Base-by-base conservation (phyloP, 495 filamentous ascomycete species). In the Stereocaulon alpinum region DNA sequence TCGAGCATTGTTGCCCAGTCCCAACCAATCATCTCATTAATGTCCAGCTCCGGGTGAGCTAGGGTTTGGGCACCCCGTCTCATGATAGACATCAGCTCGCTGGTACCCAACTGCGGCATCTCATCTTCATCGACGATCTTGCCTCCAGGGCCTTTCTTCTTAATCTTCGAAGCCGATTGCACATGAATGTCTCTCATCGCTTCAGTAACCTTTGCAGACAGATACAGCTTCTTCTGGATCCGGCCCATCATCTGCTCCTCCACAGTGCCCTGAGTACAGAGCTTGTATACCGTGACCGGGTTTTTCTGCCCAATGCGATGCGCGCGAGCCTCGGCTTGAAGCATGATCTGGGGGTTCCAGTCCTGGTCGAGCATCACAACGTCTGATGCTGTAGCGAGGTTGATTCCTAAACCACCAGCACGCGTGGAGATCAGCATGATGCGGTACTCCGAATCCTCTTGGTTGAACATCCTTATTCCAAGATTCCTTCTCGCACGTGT, bases 311-410 rank as follows among this genome's bases (percentile, higher is more conserved):
- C 82, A 41, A 85, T 82, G 0, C 82, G 70, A 62, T 84, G 80
- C 1, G 80, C 80, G 12, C 82, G 72, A 24, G 81, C 77, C 62
- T 84, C 80, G 0, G 82, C 82, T 61, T 85, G 82, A 3, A 80
- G 61, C 56, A 75, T 82, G 11, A 82, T 72, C 61, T 85, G 83
- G 0, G 84, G 84, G 43, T 86, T 86, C 81, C 81, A 86, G 60
- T 86, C 82, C 49, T 81, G 76, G 43, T 87, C 84, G 4, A 86
- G 66, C 63, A 87, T 82, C 17, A 86, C 72, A 2, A 86, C 80
- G 55, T 81, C 79, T 6, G 76, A 80, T 0, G 83, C 81, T 37
- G 77, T 72, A 4, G 80, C 77, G 0, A 86, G 69, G 60, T 86
- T 87, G 42, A 86, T 75, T 5, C 84, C 84, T 18, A 86, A 70